Evolutionary conservation across 2,329 filamentous ascomycete species (phyloP).

Genomic region (Penicillium sp.): DNA sequence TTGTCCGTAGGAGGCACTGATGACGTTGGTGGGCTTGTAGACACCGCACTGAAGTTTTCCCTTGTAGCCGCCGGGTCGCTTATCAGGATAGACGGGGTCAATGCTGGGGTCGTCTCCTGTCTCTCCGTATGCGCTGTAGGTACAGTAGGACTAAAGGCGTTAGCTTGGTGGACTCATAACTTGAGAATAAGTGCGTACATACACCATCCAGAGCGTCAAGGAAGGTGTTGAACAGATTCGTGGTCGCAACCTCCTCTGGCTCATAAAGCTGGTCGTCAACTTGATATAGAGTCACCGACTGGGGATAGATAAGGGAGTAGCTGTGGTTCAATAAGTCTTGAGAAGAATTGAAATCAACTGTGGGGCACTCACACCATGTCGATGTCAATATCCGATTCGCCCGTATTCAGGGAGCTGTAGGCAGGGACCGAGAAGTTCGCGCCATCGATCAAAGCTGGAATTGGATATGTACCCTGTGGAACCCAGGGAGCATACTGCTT

Average conservation of each 20-base stretch:
- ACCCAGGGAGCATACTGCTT: slow-evolving; percentile 44
- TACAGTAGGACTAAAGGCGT: slow-evolving; percentile 48
- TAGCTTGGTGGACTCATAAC: neutral
- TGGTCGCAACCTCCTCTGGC: slow-evolving; percentile 30
- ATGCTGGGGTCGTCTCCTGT: slow-evolving; percentile 49
- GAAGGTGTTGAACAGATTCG: slow-evolving; percentile 47
- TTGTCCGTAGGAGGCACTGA: slow-evolving; percentile 57
- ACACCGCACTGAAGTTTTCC: slow-evolving; percentile 48
- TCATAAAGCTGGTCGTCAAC: slow-evolving; percentile 49
- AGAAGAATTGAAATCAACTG: too few relatives aligned
- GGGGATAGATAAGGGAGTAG: slow-evolving; percentile 52
- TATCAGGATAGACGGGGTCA: slow-evolving; percentile 54
- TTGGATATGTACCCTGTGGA: slow-evolving; percentile 45
- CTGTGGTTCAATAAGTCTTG: too few relatives aligned
- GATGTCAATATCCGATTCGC: slow-evolving; percentile 56
- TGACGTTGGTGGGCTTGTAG: slow-evolving; percentile 56
- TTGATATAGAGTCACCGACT: slow-evolving; percentile 52
- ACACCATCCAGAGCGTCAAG: slow-evolving; percentile 53
- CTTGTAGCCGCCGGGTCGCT: slow-evolving; percentile 50
- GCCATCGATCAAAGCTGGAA: slow-evolving; percentile 47
- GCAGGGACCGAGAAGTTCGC: slow-evolving; percentile 42
- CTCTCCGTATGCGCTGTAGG: slow-evolving; percentile 50
- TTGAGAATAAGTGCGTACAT: slow-evolving; percentile 6
- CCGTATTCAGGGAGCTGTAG: slow-evolving; percentile 34
- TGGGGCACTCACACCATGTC: slow-evolving; percentile 52